phyloP scores from a whole-genome alignment of 208 protist genomes.

The Acanthamoeba castellanii region DNA sequence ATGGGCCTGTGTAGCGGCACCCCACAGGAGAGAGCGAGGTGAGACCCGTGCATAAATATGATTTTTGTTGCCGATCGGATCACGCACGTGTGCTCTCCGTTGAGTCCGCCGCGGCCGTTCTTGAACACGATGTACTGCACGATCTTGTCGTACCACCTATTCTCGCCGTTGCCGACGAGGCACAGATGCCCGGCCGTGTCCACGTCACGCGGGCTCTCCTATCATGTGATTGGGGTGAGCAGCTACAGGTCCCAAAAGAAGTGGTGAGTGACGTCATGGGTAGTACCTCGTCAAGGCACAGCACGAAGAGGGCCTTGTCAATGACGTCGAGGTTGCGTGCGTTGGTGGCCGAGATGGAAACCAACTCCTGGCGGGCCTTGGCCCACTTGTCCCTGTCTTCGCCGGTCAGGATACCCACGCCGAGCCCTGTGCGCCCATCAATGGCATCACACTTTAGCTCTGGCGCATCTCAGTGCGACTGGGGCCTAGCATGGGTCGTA shows the following conservation, averaged over 20 bases:
- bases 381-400: constrained; percentile 63
- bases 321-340: background rate
- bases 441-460: background rate
- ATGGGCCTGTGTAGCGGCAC: background rate
- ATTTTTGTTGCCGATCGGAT: too few relatives aligned
- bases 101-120: constrained; percentile 67
- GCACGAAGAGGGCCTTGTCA: constrained; percentile 60
- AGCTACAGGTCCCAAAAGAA: background rate
- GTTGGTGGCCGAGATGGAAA: constrained; percentile 16
- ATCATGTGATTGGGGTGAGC: background rate
- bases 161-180: constrained; percentile 61
- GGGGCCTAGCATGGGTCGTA: background rate
- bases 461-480: background rate
- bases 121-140: constrained; percentile 71
- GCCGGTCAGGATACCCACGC: constrained; percentile 35
- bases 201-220: constrained; percentile 30
- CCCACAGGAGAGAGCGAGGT: background rate
- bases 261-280: background rate
- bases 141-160: constrained; percentile 72
- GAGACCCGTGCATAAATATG: background rate
- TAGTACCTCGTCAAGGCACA: constrained; percentile 48
- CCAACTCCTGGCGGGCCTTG: constrained; percentile 21
- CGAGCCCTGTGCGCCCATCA: background rate
- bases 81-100: constrained; percentile 60
- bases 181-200: constrained; percentile 32